A percentile compares a stretch with the other conserved stretches of the same genome.
These are phyloP conservation scores for Grifola frondosa DNA, from an alignment of 1,284 basidiomycete species.

Conservation along the genomic window DNA sequence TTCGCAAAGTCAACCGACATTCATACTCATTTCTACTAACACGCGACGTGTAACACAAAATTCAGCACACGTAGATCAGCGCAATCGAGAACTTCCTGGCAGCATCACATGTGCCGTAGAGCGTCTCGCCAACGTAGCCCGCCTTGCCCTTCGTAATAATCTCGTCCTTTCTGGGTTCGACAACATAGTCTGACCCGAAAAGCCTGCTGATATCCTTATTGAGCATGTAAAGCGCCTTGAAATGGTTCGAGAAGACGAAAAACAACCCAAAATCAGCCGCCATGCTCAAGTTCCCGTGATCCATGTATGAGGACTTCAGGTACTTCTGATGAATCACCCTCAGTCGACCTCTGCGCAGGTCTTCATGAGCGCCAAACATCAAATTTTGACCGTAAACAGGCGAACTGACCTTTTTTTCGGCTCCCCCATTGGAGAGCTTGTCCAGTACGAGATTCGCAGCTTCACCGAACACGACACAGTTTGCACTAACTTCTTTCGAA, in stretches of 20 bases:
- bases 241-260: constrained; percentile 83
- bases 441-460: constrained; percentile 79
- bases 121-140: constrained; percentile 82
- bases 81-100: no score
- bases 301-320: constrained; percentile 73
- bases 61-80: no score
- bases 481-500: constrained; percentile 72
- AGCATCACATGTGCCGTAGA: constrained; percentile 79
- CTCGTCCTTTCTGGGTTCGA: constrained; percentile 82
- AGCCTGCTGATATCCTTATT: constrained; percentile 70
- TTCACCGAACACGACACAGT: constrained; percentile 80
- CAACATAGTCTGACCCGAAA: constrained; percentile 73
- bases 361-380: background rate
- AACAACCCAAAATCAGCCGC: constrained; percentile 87
- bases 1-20: no score
- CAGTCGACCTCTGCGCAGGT: constrained; percentile 64
- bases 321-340: constrained; percentile 85
- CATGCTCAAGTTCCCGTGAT: constrained; percentile 55
- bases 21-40: no score
- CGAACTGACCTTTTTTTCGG: constrained; percentile 73
- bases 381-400: no score
- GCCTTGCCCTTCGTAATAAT: constrained; percentile 65
- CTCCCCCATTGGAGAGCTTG: constrained; percentile 70
- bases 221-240: constrained; percentile 83
- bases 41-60: no score